Base-by-base conservation (phyloP, 139 green algal species). In the Tetradesmus lagerheimii region DNA sequence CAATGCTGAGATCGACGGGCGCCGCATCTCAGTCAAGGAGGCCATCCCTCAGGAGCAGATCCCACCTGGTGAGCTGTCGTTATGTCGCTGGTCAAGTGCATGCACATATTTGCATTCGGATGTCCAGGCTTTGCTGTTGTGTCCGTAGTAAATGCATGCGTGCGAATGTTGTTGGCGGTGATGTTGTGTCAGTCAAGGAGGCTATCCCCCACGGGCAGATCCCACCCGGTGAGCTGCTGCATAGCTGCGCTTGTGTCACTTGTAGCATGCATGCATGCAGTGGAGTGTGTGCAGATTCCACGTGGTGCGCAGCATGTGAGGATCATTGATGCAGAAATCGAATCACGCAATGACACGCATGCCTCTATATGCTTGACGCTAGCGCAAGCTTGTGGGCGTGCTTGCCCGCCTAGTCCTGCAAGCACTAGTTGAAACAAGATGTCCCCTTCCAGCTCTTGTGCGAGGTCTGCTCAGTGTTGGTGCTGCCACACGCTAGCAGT, bases 31-130 rank as follows among this genome's bases (percentile, higher is more conserved):
- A 37, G 87, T 90, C 53, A 86, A 86, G 57, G 57, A 64, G 57
- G 87, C 87, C 57, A 90, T 90, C 87, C 87, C 87, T 1, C 87
- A 90, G 87, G 87, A 80, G 34, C 80, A 86, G 80, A 86, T 86
- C n/a, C 80, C 80, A 43, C 43, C 80, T 27, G 80, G 80, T 86
- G 80, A 37, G 80, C 12, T n/a, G 18, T 78, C 15, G 31, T 31
- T n/a, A n/a, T n/a, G n/a, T n/a, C n/a, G n/a, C n/a, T n/a, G n/a
- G n/a, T n/a, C n/a, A n/a, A n/a, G n/a, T n/a, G n/a, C n/a, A n/a
- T n/a, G n/a, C n/a, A n/a, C n/a, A n/a, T n/a, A n/a, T n/a, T n/a
- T n/a, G n/a, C n/a, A n/a, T n/a, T n/a, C n/a, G n/a, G n/a, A n/a
- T n/a, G n/a, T n/a, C n/a, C n/a, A n/a, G n/a, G n/a, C n/a, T n/a